Percentiles rank a stretch among this genome's conserved stretches.
phyloP scores from a whole-genome alignment of 306 rosid species.

The Dalbergia cochinchinensis region DNA sequence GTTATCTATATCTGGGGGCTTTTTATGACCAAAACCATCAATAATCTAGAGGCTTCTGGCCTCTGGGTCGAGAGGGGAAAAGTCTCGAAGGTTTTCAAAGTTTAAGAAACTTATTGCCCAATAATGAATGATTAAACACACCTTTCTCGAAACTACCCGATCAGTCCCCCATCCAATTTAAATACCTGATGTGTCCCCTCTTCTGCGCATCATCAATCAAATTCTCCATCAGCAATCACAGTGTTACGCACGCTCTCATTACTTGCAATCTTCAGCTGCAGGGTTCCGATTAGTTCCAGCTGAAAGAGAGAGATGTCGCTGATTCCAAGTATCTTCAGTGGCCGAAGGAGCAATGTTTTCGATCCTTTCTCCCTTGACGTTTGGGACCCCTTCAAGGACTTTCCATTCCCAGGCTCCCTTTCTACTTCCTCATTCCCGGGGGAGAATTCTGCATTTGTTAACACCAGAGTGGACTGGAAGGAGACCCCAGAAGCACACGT shows the following conservation, averaged over 20 bases:
- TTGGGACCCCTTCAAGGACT: slow-evolving; percentile 48
- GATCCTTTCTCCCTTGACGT: no score
- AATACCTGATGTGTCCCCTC: slow-evolving; percentile 1
- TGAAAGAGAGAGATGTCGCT: slow-evolving; percentile 17
- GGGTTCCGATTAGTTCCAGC: no score
- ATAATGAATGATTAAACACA: no score
- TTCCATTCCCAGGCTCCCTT: neutral
- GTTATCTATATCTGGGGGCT: no score
- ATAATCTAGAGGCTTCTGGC: neutral
- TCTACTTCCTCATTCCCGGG: neutral
- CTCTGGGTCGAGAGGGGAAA: neutral
- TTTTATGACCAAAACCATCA: no score
- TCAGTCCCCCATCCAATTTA: neutral
- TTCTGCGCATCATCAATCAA: neutral
- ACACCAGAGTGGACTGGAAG: slow-evolving; percentile 44
- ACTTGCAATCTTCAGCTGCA: no score
- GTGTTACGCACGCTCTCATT: no score
- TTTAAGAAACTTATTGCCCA: neutral
- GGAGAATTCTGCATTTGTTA: slow-evolving; percentile 44
- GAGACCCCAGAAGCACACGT: slow-evolving; percentile 55
- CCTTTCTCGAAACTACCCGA: neutral
- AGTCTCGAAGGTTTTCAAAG: neutral
- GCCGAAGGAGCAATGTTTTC: slow-evolving; percentile 24
- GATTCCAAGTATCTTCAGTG: slow-evolving; percentile 34
- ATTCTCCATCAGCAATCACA: no score